phyloP scores from a whole-genome alignment of 108 stramenopile species.

The Cyclotella atomus region DNA sequence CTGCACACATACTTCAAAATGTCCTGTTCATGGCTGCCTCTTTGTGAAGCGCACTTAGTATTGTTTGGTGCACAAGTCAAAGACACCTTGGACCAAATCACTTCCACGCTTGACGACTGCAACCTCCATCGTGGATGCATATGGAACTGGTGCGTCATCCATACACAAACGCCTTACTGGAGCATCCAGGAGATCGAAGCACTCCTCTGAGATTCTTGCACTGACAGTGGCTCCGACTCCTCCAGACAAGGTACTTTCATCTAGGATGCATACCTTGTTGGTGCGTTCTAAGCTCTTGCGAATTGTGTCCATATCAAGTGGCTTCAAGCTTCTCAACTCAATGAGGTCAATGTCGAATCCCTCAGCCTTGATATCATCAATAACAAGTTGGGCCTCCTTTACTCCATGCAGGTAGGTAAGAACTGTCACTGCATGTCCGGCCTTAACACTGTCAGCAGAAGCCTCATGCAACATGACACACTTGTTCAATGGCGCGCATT shows the following conservation, averaged over 20 bases:
- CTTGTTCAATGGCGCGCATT: slow-evolving; percentile 96
- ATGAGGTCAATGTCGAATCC: slow-evolving; percentile 97
- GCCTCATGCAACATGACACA: slow-evolving; percentile 88
- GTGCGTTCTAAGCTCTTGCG: slow-evolving; percentile 81
- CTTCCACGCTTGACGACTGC: slow-evolving; percentile 93
- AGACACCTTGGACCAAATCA: slow-evolving; percentile 87
- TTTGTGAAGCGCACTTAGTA: slow-evolving; percentile 41
- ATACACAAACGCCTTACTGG: slow-evolving; percentile 96
- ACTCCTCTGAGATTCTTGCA: slow-evolving; percentile 92
- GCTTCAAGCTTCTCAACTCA: slow-evolving; percentile 96
- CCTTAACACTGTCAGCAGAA: slow-evolving; percentile 69
- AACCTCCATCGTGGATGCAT: slow-evolving; percentile 96
- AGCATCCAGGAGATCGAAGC: slow-evolving; percentile 96
- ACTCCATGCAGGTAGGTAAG: slow-evolving; percentile 98
- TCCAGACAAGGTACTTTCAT: slow-evolving; percentile 95
- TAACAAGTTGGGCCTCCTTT: slow-evolving; percentile 87
- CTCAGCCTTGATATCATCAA: slow-evolving; percentile 87
- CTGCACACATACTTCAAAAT: slow-evolving; percentile 3
- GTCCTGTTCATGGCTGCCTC: neutral
- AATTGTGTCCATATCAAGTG: slow-evolving; percentile 97
- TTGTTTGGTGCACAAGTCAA: slow-evolving; percentile 78
- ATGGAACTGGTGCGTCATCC: slow-evolving; percentile 98
- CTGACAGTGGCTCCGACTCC: slow-evolving; percentile 97
- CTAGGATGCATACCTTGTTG: slow-evolving; percentile 93
- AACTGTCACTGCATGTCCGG: slow-evolving; percentile 94